A percentile compares a stretch with the other conserved stretches of the same genome.
phyloP scores from a whole-genome alignment of 2,329 filamentous ascomycete species.

The Didymellaceae sp. region DNA sequence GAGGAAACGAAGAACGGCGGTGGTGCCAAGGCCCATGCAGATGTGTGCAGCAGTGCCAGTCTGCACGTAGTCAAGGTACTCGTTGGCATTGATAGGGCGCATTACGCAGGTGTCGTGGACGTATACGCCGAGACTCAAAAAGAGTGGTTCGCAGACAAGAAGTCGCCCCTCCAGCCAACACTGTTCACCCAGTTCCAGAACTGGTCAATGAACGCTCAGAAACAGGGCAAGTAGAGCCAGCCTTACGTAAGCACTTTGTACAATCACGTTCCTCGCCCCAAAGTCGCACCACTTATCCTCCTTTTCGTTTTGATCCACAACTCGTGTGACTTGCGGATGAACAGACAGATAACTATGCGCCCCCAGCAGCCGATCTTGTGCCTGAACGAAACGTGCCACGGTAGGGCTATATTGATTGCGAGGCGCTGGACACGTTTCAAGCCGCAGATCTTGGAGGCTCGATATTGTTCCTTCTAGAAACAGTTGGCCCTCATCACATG shows the following conservation, averaged over 20 bases:
- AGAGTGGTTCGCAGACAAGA: slow-evolving; percentile 52
- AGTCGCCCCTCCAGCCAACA: slow-evolving; percentile 50
- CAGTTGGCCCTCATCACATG: slow-evolving; percentile 2
- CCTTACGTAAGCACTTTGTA: not conserved
- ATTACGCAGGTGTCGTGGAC: slow-evolving; percentile 48
- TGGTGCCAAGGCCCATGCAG: slow-evolving; percentile 71
- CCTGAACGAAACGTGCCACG: too few species aligned
- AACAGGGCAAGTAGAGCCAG: slow-evolving; percentile 33
- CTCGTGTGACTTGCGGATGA: too few species aligned
- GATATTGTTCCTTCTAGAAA: slow-evolving; percentile 4
- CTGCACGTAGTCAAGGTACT: slow-evolving; percentile 70
- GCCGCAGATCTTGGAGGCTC: too few species aligned
- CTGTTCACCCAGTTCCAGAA: slow-evolving; percentile 57
- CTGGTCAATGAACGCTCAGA: slow-evolving; percentile 47
- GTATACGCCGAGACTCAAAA: slow-evolving; percentile 54
- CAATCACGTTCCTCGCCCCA: not conserved
- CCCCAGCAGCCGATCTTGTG: too few species aligned
- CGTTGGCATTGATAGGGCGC: slow-evolving; percentile 55
- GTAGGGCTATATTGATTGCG: too few species aligned
- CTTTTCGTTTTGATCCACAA: not conserved
- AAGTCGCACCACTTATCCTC: not conserved
- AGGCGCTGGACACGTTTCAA: too few species aligned
- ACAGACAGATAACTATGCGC: too few species aligned
- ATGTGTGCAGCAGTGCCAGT: slow-evolving; percentile 75
- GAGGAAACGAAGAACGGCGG: slow-evolving; percentile 68